Evolutionary conservation across 345 rosid species (phyloP).

Genomic region (Lumnitzera racemosa): DNA sequence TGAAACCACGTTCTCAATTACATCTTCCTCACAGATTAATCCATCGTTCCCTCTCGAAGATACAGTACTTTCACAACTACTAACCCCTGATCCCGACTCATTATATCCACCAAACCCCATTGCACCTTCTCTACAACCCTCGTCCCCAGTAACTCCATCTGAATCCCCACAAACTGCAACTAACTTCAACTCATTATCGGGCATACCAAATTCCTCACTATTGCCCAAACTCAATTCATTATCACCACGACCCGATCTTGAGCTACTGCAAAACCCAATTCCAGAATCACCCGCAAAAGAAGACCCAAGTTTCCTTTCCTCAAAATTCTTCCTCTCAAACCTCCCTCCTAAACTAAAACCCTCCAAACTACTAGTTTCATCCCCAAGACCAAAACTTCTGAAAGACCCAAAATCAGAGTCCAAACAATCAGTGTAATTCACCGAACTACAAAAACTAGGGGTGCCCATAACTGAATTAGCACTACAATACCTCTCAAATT

Average conservation of each 20-base stretch:
- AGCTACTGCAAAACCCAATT: not conserved
- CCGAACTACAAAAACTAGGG: constrained; percentile 59
- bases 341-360: constrained; percentile 56
- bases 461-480: constrained; percentile 81
- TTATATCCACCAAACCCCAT: constrained; percentile 3
- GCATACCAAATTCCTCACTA: constrained; percentile 10
- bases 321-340: constrained; percentile 5
- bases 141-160: not conserved
- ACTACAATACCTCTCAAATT: constrained; percentile 72
- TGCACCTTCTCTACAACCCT: constrained; percentile 8
- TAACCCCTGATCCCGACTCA: too few species aligned
- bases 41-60: not conserved
- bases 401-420: constrained; percentile 63
- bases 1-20: constrained; percentile 14
- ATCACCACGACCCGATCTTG: constrained; percentile 1
- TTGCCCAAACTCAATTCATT: constrained; percentile 3
- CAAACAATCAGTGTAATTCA: constrained; percentile 41
- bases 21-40: not conserved
- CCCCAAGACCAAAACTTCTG: constrained; percentile 31
- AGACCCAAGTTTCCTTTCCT: constrained; percentile 19
- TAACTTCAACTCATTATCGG: not conserved
- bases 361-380: constrained; percentile 40
- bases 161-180: constrained; percentile 1
- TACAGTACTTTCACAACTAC: too few species aligned
- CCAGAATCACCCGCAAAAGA: constrained; percentile 1